phyloP scores from a whole-genome alignment of 2,329 filamentous ascomycete species.

The Aureobasidium sp. region DNA sequence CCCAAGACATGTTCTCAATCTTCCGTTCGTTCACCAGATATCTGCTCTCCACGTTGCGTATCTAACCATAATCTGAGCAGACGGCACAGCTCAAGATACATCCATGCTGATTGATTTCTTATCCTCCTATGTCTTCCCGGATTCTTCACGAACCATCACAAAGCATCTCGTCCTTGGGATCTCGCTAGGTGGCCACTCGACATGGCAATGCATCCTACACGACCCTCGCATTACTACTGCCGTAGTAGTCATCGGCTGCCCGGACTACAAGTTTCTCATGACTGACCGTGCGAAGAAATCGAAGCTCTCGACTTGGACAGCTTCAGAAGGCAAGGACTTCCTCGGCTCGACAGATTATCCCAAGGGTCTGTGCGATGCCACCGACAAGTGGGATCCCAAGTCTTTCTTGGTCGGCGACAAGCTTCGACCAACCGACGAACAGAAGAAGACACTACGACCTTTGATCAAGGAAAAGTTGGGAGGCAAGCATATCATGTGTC shows the following conservation, averaged over 20 bases:
- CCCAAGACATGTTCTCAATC: constrained; percentile 82
- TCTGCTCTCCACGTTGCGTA: not conserved
- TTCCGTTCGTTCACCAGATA: constrained; percentile 47
- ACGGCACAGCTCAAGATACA: constrained; percentile 68
- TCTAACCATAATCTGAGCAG: constrained; percentile 25
- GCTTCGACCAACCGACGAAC: constrained; percentile 36
- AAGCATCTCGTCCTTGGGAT: constrained; percentile 74
- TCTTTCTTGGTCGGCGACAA: constrained; percentile 56
- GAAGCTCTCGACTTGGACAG: constrained; percentile 55
- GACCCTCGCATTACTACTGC: constrained; percentile 74
- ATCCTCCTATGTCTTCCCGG: constrained; percentile 63
- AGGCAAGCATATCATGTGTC: constrained; percentile 58
- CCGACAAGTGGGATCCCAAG: constrained; percentile 66
- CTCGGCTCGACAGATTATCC: constrained; percentile 76
- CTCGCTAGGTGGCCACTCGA: constrained; percentile 78
- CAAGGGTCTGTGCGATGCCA: constrained; percentile 53
- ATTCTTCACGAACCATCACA: constrained; percentile 35
- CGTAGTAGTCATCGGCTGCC: constrained; percentile 78
- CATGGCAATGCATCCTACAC: constrained; percentile 74
- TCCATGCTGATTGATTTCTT: constrained; percentile 69
- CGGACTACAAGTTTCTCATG: constrained; percentile 79
- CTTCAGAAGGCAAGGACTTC: constrained; percentile 55
- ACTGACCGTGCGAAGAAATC: constrained; percentile 67
- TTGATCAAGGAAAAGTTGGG: constrained; percentile 29
- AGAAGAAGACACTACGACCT: constrained; percentile 36